Conservation (phyloP, 2,329 filamentous ascomycete species). For the Podosphaera xanthii region DNA sequence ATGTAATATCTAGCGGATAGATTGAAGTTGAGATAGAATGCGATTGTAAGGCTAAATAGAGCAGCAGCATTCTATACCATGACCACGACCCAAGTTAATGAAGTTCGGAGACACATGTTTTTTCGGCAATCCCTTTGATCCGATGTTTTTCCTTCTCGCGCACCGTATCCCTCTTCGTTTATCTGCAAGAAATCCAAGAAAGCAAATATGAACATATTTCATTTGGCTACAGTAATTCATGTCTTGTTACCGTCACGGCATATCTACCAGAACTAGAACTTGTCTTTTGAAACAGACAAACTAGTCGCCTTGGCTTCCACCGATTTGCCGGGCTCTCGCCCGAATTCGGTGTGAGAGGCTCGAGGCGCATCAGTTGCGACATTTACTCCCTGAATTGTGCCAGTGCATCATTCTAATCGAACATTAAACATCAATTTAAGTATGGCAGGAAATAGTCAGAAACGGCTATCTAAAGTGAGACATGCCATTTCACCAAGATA, state of each 20-base stretch:
- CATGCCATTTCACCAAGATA: too few species aligned
- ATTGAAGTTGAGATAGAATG: background rate
- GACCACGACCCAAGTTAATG: too few species aligned
- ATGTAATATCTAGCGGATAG: background rate
- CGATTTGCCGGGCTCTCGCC: background rate
- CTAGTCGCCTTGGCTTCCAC: background rate
- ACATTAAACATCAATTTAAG: background rate
- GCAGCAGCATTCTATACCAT: too few species aligned
- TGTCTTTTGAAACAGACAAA: background rate
- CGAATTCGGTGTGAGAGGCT: background rate
- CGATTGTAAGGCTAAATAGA: too few species aligned
- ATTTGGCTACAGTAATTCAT: too few species aligned
- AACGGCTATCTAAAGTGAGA: constrained; percentile 12
- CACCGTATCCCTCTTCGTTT: too few species aligned
- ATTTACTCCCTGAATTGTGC: background rate
- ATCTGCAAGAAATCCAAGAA: too few species aligned
- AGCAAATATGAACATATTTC: too few species aligned
- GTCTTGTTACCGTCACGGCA: too few species aligned
- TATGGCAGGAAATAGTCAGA: constrained; percentile 7
- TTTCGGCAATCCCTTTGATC: too few species aligned
- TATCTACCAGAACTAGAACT: background rate
- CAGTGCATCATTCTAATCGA: background rate
- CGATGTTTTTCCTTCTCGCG: too few species aligned
- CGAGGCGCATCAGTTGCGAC: background rate
- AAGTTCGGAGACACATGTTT: too few species aligned